Conservation (phyloP, 495 filamentous ascomycete species). For the Halenospora varia region DNA sequence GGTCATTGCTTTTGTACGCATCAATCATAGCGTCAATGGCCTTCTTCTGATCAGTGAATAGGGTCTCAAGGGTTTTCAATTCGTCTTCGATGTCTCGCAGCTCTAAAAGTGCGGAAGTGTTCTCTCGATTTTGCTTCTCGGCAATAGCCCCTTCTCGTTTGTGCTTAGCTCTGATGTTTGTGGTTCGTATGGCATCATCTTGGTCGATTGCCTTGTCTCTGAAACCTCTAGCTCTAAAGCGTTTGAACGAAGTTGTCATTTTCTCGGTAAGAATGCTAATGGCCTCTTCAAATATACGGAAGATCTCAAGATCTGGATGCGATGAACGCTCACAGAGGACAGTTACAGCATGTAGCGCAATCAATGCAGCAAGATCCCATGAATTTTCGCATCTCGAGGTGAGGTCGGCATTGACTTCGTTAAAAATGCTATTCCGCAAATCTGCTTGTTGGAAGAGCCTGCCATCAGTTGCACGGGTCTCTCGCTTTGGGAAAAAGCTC, state of each 20-base stretch:
- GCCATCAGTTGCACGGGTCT: conserved; percentile 44
- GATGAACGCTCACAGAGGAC: conserved; percentile 42
- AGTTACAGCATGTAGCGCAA: conserved; percentile 44
- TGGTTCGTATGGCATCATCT: conserved; percentile 29
- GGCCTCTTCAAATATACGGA: conserved; percentile 50
- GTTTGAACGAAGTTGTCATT: conserved; percentile 47
- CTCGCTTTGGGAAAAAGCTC: too few species aligned
- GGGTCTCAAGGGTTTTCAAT: conserved; percentile 50
- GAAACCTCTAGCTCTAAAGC: conserved; percentile 33
- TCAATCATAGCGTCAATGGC: conserved; percentile 36
- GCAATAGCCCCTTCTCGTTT: conserved; percentile 45
- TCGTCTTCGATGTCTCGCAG: conserved; percentile 66
- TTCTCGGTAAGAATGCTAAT: conserved; percentile 49
- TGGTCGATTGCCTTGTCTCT: conserved; percentile 1
- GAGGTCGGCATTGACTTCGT: conserved; percentile 64
- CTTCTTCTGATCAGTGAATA: conserved; percentile 54
- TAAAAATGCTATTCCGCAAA: conserved; percentile 60
- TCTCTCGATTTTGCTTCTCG: conserved; percentile 54
- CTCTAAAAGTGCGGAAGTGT: conserved; percentile 61
- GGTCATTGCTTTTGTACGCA: neutral
- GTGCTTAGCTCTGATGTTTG: conserved; percentile 34
- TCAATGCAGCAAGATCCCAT: conserved; percentile 47
- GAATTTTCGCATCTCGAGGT: conserved; percentile 53
- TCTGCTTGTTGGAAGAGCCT: conserved; percentile 60
- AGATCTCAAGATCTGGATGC: conserved; percentile 42